phyloP scores from a whole-genome alignment of 176 grass and related monocot genomes.

The Oryza nivara region DNA sequence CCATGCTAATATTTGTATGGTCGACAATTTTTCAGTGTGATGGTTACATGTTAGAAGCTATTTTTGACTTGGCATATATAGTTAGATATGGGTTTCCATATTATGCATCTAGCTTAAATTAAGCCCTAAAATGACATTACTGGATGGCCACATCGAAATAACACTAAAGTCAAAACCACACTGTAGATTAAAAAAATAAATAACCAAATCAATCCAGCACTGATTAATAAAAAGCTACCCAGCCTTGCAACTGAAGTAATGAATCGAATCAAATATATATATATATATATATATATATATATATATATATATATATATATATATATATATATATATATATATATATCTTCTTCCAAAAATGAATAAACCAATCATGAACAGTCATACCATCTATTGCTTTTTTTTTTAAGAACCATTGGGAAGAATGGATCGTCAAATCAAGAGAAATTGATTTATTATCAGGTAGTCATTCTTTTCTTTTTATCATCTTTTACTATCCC shows the following conservation, averaged over 20 bases:
- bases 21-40: neutral
- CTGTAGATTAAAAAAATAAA: neutral
- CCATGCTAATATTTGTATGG: neutral
- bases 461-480: neutral
- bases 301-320: no score
- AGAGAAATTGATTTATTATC: neutral
- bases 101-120: neutral
- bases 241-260: neutral
- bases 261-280: neutral
- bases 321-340: no score
- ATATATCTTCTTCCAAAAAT: neutral
- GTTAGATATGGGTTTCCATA: neutral
- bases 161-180: neutral
- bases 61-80: neutral
- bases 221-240: neutral
- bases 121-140: neutral
- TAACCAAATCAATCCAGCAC: neutral
- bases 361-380: neutral
- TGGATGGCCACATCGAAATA: neutral
- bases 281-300: no score
- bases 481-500: neutral
- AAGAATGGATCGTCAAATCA: neutral
- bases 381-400: neutral
- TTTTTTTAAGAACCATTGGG: neutral
- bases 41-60: conserved; percentile 7